Conservation (phyloP, 2,329 filamentous ascomycete species). For the Gremmenia infestans region DNA sequence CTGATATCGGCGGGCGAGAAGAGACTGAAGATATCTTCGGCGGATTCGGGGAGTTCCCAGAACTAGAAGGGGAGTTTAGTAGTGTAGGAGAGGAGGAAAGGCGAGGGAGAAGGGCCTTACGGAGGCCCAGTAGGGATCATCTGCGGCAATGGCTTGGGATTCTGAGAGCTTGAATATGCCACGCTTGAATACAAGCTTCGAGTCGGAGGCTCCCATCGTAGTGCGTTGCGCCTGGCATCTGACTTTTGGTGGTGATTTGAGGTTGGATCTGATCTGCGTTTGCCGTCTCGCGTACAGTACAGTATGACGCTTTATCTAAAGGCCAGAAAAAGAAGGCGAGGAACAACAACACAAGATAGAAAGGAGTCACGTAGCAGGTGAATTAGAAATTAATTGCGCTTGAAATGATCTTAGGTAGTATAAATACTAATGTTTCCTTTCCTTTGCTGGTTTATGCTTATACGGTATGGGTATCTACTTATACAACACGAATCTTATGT, state of each 20-base stretch:
- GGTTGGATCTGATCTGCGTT: neutral
- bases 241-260: slow-evolving; percentile 7
- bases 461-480: slow-evolving; percentile 24
- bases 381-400: neutral
- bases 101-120: slow-evolving; percentile 46
- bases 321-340: neutral
- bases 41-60: slow-evolving; percentile 93
- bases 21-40: slow-evolving; percentile 94
- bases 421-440: neutral
- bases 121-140: slow-evolving; percentile 90
- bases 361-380: neutral
- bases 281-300: slow-evolving; percentile 3
- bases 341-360: neutral
- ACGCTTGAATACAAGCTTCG: slow-evolving; percentile 97
- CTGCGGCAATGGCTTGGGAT: slow-evolving; percentile 77
- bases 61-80: slow-evolving; percentile 55
- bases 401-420: neutral
- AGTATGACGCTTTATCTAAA: neutral
- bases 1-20: slow-evolving; percentile 88
- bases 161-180: slow-evolving; percentile 97
- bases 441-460: neutral
- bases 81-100: neutral
- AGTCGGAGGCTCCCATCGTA: slow-evolving; percentile 93
- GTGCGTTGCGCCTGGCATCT: slow-evolving; percentile 22
- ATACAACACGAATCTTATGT: slow-evolving; percentile 7